Evolutionary conservation across 148 eudicot species (phyloP).

Genomic region (Selenicereus undatus): DNA sequence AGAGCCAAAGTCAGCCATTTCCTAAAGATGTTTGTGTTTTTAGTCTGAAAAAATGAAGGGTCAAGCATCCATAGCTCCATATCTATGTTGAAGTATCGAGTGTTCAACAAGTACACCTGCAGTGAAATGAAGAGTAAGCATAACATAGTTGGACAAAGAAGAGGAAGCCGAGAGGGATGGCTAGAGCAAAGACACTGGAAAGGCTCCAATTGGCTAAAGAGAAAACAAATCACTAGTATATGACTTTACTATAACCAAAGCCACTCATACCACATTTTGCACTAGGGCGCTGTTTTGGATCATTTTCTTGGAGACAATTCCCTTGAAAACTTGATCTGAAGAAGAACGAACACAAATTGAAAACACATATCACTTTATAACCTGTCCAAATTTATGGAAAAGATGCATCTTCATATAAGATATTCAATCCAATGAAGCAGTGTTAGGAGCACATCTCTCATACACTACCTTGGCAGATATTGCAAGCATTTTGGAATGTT

Average conservation of each 20-base stretch:
- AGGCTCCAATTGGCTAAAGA: neutral
- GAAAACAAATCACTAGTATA: neutral
- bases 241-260: neutral
- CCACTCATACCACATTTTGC: conserved; percentile 64
- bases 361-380: neutral
- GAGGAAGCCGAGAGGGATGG: neutral
- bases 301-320: conserved; percentile 71
- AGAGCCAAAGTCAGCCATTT: neutral
- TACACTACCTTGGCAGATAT: conserved; percentile 64
- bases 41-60: neutral
- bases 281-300: conserved; percentile 58
- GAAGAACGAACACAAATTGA: neutral
- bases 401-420: neutral
- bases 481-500: conserved; percentile 78
- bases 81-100: too few species aligned
- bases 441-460: neutral
- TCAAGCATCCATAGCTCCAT: too few species aligned
- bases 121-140: neutral
- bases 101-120: too few species aligned
- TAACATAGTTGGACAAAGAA: neutral
- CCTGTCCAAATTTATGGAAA: neutral
- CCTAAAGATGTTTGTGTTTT: neutral
- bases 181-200: neutral
- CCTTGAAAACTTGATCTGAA: conserved; percentile 81
- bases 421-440: neutral